Evolutionary conservation across 176 grass and related monocot species (phyloP).

Genomic region (Alloteropsis semialata): DNA sequence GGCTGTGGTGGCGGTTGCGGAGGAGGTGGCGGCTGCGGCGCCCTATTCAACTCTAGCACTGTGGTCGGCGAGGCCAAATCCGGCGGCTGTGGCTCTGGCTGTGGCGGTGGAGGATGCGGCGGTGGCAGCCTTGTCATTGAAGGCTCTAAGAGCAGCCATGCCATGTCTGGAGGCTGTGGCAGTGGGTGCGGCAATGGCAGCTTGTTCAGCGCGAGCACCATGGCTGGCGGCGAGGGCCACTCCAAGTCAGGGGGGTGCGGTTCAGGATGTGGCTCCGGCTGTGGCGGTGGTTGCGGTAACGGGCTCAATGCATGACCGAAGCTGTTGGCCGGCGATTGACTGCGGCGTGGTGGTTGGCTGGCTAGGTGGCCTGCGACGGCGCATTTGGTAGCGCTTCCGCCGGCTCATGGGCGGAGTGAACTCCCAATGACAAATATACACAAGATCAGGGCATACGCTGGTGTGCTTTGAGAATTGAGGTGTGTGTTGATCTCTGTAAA

Average conservation of each 20-base stretch:
- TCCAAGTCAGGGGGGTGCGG: background rate
- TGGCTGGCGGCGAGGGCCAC: background rate
- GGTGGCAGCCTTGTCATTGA: background rate
- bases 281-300: background rate
- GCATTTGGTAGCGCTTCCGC: background rate
- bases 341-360: background rate
- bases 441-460: background rate
- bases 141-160: background rate
- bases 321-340: background rate
- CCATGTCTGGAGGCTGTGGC: background rate
- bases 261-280: background rate
- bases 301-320: background rate
- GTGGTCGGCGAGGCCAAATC: background rate
- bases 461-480: background rate
- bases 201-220: background rate
- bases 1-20: constrained; percentile 27
- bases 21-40: background rate
- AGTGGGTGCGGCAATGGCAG: background rate
- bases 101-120: background rate
- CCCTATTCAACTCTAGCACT: background rate
- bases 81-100: background rate
- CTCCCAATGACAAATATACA: background rate
- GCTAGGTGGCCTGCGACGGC: background rate
- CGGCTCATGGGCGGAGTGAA: background rate
- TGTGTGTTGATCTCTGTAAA: background rate